phyloP scores from a whole-genome alignment of 345 rosid species.

The Euphorbia pulcherrima region DNA sequence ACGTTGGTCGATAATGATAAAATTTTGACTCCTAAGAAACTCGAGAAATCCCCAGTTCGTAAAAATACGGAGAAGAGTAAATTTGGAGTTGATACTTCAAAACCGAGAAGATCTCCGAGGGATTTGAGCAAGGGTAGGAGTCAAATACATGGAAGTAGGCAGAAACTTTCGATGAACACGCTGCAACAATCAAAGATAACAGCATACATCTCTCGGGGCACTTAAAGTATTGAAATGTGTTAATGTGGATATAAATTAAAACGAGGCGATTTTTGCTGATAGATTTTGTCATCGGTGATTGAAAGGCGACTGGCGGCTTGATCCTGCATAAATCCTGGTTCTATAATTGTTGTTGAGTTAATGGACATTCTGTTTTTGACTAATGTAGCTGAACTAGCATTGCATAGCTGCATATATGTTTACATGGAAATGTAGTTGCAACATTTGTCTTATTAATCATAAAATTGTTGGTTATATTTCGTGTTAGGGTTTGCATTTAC shows the following conservation, averaged over 20 bases:
- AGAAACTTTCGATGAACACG: slow-evolving; percentile 15
- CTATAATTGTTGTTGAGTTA: slow-evolving; percentile 24
- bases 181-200: slow-evolving; percentile 25
- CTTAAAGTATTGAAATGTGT: slow-evolving; percentile 32
- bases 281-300: slow-evolving; percentile 53
- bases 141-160: slow-evolving; percentile 17
- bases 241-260: slow-evolving; percentile 32
- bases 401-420: too few species aligned
- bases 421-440: slow-evolving; percentile 6
- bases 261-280: slow-evolving; percentile 17
- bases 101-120: slow-evolving; percentile 40
- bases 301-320: slow-evolving; percentile 44
- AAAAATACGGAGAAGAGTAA: slow-evolving; percentile 20
- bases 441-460: too few species aligned
- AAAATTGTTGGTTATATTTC: too few species aligned
- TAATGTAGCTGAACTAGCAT: too few species aligned
- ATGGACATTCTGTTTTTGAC: not conserved
- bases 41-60: slow-evolving; percentile 16
- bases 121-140: slow-evolving; percentile 26
- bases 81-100: slow-evolving; percentile 21
- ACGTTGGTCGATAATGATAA: slow-evolving; percentile 14
- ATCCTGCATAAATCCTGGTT: slow-evolving; percentile 33
- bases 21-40: slow-evolving; percentile 24
- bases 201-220: slow-evolving; percentile 39
- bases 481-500: too few species aligned